A percentile compares a stretch with the other conserved stretches of the same genome.
Evolutionary conservation across 495 filamentous ascomycete species (phyloP).

Genomic region (Pyrenopolyporus hunteri): DNA sequence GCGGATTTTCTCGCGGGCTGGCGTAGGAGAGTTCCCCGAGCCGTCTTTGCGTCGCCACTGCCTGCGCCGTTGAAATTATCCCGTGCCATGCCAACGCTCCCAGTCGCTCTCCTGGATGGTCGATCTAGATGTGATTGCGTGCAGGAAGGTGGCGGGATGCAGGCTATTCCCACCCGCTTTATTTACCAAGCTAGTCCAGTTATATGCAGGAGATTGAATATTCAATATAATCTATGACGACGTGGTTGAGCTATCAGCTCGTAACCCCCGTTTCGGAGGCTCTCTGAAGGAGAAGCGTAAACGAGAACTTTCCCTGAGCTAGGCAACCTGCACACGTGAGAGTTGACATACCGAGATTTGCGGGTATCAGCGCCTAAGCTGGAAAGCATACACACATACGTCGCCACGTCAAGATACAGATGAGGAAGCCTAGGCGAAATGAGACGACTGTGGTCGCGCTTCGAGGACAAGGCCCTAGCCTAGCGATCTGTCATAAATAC

Average conservation of each 20-base stretch:
- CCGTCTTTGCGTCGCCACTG: slow-evolving; percentile 24
- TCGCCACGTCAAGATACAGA: not conserved
- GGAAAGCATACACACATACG: too few species aligned
- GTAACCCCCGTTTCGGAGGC: too few species aligned
- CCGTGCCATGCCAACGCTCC: slow-evolving; percentile 1
- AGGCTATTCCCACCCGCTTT: slow-evolving; percentile 11
- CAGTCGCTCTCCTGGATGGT: slow-evolving; percentile 1
- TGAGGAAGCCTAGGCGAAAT: not conserved
- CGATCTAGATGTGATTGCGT: slow-evolving; percentile 36
- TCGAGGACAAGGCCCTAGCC: slow-evolving; percentile 8
- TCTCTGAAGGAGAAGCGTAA: too few species aligned
- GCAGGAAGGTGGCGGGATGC: slow-evolving; percentile 24
- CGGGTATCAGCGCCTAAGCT: not conserved
- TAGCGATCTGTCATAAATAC: slow-evolving; percentile 27
- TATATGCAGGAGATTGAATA: not conserved
- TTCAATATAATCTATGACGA: slow-evolving; percentile 3
- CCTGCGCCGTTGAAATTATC: slow-evolving; percentile 5
- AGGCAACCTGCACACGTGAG: slow-evolving; percentile 1
- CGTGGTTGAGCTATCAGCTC: not conserved
- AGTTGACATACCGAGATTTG: not conserved
- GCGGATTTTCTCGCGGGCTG: slow-evolving; percentile 7
- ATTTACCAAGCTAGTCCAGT: slow-evolving; percentile 1
- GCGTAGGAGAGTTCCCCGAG: slow-evolving; percentile 16
- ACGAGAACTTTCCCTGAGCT: too few species aligned
- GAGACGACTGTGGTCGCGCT: slow-evolving; percentile 14